Conservation (phyloP, 345 rosid species). For the Anacardium occidentale region DNA sequence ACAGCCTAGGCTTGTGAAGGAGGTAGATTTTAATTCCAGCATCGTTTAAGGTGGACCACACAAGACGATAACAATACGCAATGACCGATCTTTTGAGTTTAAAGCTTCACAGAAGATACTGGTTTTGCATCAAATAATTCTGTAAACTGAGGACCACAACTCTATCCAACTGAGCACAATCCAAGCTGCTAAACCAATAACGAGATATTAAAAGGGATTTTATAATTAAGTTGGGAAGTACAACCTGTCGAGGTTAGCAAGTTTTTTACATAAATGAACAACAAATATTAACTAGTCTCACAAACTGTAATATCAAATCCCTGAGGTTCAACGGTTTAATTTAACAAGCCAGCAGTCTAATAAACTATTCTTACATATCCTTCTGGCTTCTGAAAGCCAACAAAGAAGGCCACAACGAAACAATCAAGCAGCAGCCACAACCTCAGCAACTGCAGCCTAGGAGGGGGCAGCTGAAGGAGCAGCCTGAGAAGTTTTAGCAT, state of each 20-base stretch:
- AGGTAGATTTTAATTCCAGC: background rate
- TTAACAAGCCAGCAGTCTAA: constrained; percentile 2
- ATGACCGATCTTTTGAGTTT: too few relatives aligned
- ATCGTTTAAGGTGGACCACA: constrained; percentile 18
- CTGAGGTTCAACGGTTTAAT: background rate
- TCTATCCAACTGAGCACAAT: background rate
- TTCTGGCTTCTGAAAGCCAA: background rate
- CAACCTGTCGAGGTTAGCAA: background rate
- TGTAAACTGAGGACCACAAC: background rate
- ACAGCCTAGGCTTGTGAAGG: background rate
- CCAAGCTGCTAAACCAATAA: constrained; percentile 6
- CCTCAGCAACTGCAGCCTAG: constrained; percentile 34
- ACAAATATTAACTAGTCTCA: background rate
- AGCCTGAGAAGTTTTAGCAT: constrained; percentile 25
- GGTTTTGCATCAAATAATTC: background rate
- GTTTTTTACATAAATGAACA: constrained; percentile 9
- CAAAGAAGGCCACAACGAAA: constrained; percentile 13
- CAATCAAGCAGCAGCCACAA: constrained; percentile 49
- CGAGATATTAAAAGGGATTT: too few relatives aligned
- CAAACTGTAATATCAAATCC: background rate
- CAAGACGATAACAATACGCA: too few relatives aligned
- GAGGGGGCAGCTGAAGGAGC: constrained; percentile 19
- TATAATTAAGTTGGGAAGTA: background rate
- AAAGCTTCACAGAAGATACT: too few relatives aligned
- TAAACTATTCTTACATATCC: constrained; percentile 1